A percentile compares a stretch with the other conserved stretches of the same genome.
These are phyloP conservation scores for Diaporthe nobilis DNA, from an alignment of 2,329 filamentous ascomycete genomes.

Conservation along the genomic window DNA sequence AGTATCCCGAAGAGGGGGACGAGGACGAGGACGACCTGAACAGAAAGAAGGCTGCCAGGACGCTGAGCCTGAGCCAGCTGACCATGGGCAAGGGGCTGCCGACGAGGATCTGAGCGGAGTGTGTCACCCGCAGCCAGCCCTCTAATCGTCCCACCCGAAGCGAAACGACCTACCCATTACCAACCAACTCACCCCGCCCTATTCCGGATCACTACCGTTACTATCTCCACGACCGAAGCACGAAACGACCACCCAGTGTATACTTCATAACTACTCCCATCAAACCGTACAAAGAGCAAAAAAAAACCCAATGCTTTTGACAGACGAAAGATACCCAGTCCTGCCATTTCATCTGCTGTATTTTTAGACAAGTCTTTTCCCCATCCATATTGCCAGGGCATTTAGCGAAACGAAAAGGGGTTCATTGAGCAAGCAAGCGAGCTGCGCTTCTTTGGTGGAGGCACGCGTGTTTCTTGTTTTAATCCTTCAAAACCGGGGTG, in stretches of 20 bases:
- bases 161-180: background rate
- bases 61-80: slow-evolving; percentile 74
- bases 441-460: slow-evolving; percentile 17
- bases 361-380: slow-evolving; percentile 21
- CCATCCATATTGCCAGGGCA: background rate
- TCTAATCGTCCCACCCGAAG: background rate
- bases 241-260: slow-evolving; percentile 35
- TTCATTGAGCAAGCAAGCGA: slow-evolving; percentile 6
- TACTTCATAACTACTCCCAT: background rate
- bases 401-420: slow-evolving; percentile 17
- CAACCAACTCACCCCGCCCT: background rate
- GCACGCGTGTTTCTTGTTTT: slow-evolving; percentile 15
- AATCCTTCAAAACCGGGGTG: slow-evolving; percentile 15
- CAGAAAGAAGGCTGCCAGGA: slow-evolving; percentile 70
- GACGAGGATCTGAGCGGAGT: slow-evolving; percentile 44
- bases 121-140: background rate
- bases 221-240: slow-evolving; percentile 1
- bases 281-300: slow-evolving; percentile 3
- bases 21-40: slow-evolving; percentile 47
- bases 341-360: slow-evolving; percentile 33
- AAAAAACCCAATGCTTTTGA: slow-evolving; percentile 17
- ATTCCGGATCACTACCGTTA: background rate
- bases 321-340: slow-evolving; percentile 36
- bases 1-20: slow-evolving; percentile 53
- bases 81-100: slow-evolving; percentile 60